Evolutionary conservation across 73 alveolate species (phyloP), one percentile per base, ranked within the genome.

Genomic region (Paramecium octaurelia): DNA sequence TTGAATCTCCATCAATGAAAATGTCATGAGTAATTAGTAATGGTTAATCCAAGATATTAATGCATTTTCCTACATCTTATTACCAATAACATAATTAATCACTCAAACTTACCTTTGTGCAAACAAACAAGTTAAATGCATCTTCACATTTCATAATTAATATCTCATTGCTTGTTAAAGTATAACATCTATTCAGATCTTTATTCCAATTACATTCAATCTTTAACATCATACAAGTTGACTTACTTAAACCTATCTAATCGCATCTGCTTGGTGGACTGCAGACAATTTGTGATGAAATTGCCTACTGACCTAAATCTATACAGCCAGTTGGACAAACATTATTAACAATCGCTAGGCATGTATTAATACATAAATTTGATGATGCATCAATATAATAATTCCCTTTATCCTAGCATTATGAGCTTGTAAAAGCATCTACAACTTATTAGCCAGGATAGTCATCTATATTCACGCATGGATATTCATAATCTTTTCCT

Each of bases 41-140:
- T 0, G 91, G 91, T 44, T 48, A 40, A 48, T 80, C 91, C 14
- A 44, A 23, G 23, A 44, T 64, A 48, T 80, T 80, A 3, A 80
- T 48, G 12, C 91, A 80, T 20, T 80, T 9, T 36, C 18, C 12
- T 12, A 10, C 1, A 6, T n/a, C 12, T n/a, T 23, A 1, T 43
- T 43, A 14, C 91, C 91, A 80, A 44, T 40, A 42, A 21, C 91
- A 80, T 48, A 27, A 23, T 80, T 80, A 80, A 48, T 80, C 75
- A 27, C 64, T 31, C 23, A 48, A 44, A 23, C 48, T 43, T 20
- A 80, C 31, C 9, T 16, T 2, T 18, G 91, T 43, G 24, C 91
- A 80, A 80, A 48, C 75, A 42, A 18, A 44, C 8, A 80, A 20
- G 27, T 44, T 80, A 24, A 20, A 31, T 40, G 77, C 91, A n/a